Evolutionary conservation across 164 flowering plant species (phyloP).

Genomic region (Nymphaea colorata): DNA sequence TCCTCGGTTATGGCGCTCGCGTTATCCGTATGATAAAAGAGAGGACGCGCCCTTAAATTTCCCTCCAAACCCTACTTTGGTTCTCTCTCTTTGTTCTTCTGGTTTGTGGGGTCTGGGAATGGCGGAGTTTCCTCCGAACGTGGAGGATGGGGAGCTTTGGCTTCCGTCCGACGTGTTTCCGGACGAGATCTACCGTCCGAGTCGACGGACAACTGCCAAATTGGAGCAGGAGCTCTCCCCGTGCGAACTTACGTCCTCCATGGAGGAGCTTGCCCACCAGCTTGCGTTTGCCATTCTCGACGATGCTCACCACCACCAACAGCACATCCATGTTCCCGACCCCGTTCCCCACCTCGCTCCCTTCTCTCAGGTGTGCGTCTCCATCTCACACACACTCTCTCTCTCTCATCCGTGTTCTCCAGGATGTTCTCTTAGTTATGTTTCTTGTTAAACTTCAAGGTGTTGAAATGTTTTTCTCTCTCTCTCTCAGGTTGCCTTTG

Average conservation of each 20-base stretch:
- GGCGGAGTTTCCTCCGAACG: conserved; percentile 31
- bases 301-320: conserved; percentile 8
- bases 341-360: neutral
- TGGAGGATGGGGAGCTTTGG: conserved; percentile 34
- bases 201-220: neutral
- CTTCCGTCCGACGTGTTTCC: conserved; percentile 31
- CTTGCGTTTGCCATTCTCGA: conserved; percentile 15
- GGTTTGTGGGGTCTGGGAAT: conserved; percentile 5
- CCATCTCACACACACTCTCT: neutral
- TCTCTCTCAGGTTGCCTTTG: too few species aligned
- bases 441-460: neutral
- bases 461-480: too few species aligned
- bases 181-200: conserved; percentile 9
- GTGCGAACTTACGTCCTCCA: conserved; percentile 16
- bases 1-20: too few species aligned
- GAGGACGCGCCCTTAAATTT: conserved; percentile 1
- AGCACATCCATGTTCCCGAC: conserved; percentile 5
- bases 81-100: neutral
- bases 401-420: neutral
- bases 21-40: neutral
- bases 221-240: neutral
- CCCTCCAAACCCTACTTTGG: neutral
- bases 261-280: conserved; percentile 21
- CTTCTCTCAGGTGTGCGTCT: neutral
- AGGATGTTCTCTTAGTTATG: neutral